phyloP scores from a whole-genome alignment of 305 asterid genomes.

The Fraxinus baroniana region DNA sequence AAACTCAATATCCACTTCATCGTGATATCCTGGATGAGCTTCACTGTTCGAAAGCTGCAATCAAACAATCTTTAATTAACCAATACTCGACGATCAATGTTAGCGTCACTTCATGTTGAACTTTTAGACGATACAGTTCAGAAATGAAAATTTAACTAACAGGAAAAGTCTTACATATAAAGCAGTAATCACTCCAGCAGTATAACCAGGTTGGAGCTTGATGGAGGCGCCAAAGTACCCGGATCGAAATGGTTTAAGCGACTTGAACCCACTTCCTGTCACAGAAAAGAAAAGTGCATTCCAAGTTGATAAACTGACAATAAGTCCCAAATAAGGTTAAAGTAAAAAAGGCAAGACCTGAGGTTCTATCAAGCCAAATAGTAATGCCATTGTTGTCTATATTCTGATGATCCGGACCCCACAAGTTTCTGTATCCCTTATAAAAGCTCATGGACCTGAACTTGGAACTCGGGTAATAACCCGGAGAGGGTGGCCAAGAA shows the following conservation, averaged over 20 bases:
- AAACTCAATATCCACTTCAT: conserved; percentile 90
- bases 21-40: conserved; percentile 87
- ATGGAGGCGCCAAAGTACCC: conserved; percentile 93
- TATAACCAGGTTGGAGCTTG: conserved; percentile 88
- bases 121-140: neutral
- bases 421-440: conserved; percentile 61
- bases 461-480: conserved; percentile 72
- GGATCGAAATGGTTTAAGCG: conserved; percentile 82
- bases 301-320: neutral
- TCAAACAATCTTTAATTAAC: neutral
- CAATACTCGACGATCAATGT: neutral
- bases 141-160: neutral
- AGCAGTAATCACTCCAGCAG: conserved; percentile 94
- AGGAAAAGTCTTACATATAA: conserved; percentile 57
- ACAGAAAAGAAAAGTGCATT: neutral
- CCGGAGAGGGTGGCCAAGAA: conserved; percentile 81
- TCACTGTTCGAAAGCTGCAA: conserved; percentile 74
- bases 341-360: conserved; percentile 44
- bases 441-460: conserved; percentile 65
- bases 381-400: conserved; percentile 61
- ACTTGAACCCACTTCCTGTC: conserved; percentile 94
- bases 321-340: neutral
- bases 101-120: neutral
- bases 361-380: conserved; percentile 78
- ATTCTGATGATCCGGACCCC: conserved; percentile 78